Percentiles rank a stretch among this genome's conserved stretches.
Evolutionary conservation across 306 rosid genomes (phyloP).

Genomic region (Benincasa hispida): DNA sequence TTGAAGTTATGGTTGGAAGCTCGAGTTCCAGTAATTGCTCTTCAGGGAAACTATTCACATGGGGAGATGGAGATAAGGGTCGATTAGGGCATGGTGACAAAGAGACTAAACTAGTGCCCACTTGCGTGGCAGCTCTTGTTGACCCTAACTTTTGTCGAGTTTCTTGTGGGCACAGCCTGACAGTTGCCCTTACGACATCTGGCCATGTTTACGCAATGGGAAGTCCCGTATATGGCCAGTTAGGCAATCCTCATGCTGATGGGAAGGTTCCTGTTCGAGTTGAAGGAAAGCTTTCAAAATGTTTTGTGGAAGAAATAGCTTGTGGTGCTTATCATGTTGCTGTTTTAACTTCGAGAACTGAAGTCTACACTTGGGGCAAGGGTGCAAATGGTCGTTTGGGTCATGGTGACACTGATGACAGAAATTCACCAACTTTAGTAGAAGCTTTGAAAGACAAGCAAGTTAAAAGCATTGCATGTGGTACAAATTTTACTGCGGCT

Average conservation of each 20-base stretch:
- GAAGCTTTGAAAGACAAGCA: constrained; percentile 93
- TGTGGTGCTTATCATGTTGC: constrained; percentile 98
- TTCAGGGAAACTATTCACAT: constrained; percentile 91
- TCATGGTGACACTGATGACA: constrained; percentile 85
- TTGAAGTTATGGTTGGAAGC: constrained; percentile 97
- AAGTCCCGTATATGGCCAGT: constrained; percentile 93
- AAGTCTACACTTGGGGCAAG: constrained; percentile 98
- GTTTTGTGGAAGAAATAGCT: constrained; percentile 92
- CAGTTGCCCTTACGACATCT: constrained; percentile 81
- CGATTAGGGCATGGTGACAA: constrained; percentile 97
- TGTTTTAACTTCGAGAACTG: constrained; percentile 87
- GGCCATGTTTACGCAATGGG: constrained; percentile 97
- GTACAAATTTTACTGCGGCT: constrained; percentile 86
- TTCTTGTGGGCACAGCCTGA: constrained; percentile 91
- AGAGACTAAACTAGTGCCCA: constrained; percentile 94
- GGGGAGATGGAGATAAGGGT: constrained; percentile 99
- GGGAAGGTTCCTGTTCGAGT: constrained; percentile 72
- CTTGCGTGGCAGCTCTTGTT: constrained; percentile 90
- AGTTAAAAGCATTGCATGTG: constrained; percentile 92
- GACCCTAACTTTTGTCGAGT: constrained; percentile 87
- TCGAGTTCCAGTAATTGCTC: constrained; percentile 97
- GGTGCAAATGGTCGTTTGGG: constrained; percentile 99
- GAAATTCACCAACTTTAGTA: constrained; percentile 62
- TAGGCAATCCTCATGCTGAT: constrained; percentile 84
- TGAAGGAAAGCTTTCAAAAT: constrained; percentile 76